Conservation (phyloP, 768 basidiomycete species). For the Leccinum fibrillosum region DNA sequence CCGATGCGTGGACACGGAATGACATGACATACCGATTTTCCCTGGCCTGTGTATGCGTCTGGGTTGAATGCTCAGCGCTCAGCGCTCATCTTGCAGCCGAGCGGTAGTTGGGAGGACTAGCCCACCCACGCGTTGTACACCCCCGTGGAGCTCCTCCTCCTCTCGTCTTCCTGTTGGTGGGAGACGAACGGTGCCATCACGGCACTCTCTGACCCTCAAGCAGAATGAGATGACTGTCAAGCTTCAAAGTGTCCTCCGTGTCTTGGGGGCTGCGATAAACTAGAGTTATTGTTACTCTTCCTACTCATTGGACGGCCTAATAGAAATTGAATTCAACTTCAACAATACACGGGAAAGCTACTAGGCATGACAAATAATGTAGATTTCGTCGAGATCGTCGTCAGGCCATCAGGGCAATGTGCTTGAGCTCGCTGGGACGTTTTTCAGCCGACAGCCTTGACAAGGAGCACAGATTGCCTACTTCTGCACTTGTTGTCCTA, state of each 20-base stretch:
- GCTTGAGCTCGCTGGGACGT: constrained; percentile 63
- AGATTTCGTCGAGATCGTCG: background rate
- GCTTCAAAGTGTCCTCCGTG: constrained; percentile 68
- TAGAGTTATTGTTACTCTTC: constrained; percentile 1
- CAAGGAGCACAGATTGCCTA: constrained; percentile 31
- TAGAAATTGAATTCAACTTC: constrained; percentile 38
- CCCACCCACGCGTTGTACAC: no score
- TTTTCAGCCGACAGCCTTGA: constrained; percentile 6
- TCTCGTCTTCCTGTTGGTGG: no score
- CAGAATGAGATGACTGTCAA: constrained; percentile 57
- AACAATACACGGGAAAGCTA: constrained; percentile 1
- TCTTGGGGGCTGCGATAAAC: constrained; percentile 45
- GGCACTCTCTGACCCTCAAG: no score
- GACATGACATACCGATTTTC: no score
- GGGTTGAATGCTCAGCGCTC: no score
- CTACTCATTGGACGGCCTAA: background rate
- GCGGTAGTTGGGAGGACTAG: no score
- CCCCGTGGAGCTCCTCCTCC: no score
- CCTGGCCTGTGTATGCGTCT: no score
- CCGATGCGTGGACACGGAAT: no score
- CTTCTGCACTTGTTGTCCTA: constrained; percentile 87
- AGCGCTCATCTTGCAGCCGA: no score
- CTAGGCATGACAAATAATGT: background rate
- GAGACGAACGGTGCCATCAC: no score
- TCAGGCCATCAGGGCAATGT: constrained; percentile 79